Conservation (phyloP, 1,284 basidiomycete species). For the Heterobasidion occidentale region DNA sequence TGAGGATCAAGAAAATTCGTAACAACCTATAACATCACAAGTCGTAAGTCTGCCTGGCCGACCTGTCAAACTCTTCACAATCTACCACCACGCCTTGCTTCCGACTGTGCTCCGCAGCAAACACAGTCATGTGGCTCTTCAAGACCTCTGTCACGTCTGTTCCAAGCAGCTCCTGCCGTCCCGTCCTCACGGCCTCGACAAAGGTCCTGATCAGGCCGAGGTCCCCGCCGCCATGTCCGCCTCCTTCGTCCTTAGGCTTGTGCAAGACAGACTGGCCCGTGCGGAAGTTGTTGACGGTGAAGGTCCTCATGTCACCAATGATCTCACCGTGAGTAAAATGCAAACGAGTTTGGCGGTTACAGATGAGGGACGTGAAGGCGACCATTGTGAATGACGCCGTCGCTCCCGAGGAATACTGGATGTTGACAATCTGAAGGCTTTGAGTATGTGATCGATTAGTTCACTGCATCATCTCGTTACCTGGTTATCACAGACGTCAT, state of each 20-base stretch:
- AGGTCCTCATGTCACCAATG: conserved; percentile 71
- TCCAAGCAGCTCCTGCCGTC: conserved; percentile 55
- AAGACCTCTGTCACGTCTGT: conserved; percentile 64
- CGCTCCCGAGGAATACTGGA: conserved; percentile 70
- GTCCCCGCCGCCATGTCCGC: conserved; percentile 80
- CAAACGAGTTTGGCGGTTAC: conserved; percentile 68
- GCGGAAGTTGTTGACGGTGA: conserved; percentile 74
- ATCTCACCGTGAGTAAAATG: conserved; percentile 82
- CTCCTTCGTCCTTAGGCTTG: conserved; percentile 49
- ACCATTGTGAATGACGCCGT: conserved; percentile 83
- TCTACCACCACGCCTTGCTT: conserved; percentile 60
- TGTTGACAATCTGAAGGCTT: conserved; percentile 55
- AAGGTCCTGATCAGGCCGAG: conserved; percentile 64
- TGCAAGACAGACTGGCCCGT: conserved; percentile 39
- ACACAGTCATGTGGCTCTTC: conserved; percentile 74
- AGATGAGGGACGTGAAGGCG: conserved; percentile 62
- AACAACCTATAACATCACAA: too few relatives aligned
- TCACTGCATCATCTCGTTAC: conserved; percentile 11
- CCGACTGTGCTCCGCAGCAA: conserved; percentile 76
- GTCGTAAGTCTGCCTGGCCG: conserved; percentile 27
- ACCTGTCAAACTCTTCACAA: conserved; percentile 50
- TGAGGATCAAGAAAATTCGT: too few relatives aligned
- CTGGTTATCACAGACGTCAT: conserved; percentile 79
- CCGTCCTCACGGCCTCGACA: conserved; percentile 59
- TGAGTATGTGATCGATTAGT: background rate